phyloP scores from a whole-genome alignment of 2,329 filamentous ascomycete genomes.

The Penicillium sp. region DNA sequence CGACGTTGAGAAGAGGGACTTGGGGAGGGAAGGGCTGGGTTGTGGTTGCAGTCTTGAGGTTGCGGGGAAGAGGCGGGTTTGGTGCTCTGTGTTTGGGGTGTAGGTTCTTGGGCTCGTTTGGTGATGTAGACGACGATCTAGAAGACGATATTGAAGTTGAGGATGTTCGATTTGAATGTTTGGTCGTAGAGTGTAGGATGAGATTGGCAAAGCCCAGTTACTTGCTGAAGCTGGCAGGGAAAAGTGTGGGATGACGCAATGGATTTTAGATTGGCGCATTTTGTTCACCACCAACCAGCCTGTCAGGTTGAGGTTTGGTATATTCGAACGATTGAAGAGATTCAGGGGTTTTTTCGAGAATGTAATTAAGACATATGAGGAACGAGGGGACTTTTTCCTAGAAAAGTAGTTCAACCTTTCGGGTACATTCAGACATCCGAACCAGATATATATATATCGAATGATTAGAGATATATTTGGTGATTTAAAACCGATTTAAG shows the following conservation, averaged over 20 bases:
- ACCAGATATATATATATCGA: neutral
- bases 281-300: constrained; percentile 2
- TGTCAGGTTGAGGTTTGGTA: neutral
- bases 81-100: neutral
- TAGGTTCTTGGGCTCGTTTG: neutral
- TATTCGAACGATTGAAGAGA: too few species aligned
- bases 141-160: neutral
- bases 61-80: constrained; percentile 7
- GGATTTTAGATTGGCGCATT: constrained; percentile 13
- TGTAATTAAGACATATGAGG: neutral
- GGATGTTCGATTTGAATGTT: neutral
- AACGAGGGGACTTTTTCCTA: neutral
- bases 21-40: constrained; percentile 1
- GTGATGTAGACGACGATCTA: neutral
- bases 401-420: neutral
- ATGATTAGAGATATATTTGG: neutral
- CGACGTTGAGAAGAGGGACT: constrained; percentile 13
- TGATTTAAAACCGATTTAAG: neutral
- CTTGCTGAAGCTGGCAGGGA: constrained; percentile 8
- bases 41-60: constrained; percentile 2
- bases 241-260: constrained; percentile 26
- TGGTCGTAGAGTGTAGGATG: constrained; percentile 5
- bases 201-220: constrained; percentile 9
- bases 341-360: too few species aligned
- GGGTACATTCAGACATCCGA: neutral